Conservation (phyloP, 2,329 filamentous ascomycete species). For the Pseudonectria buxi region DNA sequence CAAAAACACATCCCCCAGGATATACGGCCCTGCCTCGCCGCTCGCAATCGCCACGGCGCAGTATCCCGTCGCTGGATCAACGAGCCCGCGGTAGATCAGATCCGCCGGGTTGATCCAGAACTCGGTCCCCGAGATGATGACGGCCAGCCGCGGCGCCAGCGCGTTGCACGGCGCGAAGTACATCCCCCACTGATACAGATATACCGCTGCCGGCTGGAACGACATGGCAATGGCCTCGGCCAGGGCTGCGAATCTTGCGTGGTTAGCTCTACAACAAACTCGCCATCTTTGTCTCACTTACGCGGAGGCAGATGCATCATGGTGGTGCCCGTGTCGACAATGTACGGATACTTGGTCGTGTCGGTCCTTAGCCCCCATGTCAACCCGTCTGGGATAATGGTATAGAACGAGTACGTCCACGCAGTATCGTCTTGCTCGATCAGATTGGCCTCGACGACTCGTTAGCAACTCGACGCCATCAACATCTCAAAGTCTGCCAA, state of each 20-base stretch:
- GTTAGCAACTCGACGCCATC: conserved; percentile 1
- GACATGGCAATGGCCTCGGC: conserved; percentile 40
- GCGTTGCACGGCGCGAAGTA: conserved; percentile 46
- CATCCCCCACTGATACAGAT: conserved; percentile 38
- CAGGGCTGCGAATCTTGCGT: conserved; percentile 26
- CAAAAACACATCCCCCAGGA: conserved; percentile 44
- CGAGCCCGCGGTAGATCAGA: conserved; percentile 37
- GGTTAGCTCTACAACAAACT: too few relatives aligned
- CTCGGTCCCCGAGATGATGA: conserved; percentile 36
- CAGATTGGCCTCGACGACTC: conserved; percentile 35
- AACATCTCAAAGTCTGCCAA: background rate
- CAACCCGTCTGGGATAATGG: conserved; percentile 43
- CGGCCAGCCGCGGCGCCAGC: conserved; percentile 37
- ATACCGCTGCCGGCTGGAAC: conserved; percentile 41
- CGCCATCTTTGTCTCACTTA: conserved; percentile 26
- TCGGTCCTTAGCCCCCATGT: conserved; percentile 36
- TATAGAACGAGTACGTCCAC: conserved; percentile 46
- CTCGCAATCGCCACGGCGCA: conserved; percentile 42
- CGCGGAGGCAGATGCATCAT: conserved; percentile 43
- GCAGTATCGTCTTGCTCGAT: conserved; percentile 30
- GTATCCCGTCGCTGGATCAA: conserved; percentile 38
- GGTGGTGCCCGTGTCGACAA: conserved; percentile 47
- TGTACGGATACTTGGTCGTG: conserved; percentile 39
- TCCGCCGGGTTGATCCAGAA: conserved; percentile 43
- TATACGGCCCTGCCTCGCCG: conserved; percentile 39